phyloP scores from a whole-genome alignment of 371 early-diverging fungal genomes.

The Mucor piriformis region DNA sequence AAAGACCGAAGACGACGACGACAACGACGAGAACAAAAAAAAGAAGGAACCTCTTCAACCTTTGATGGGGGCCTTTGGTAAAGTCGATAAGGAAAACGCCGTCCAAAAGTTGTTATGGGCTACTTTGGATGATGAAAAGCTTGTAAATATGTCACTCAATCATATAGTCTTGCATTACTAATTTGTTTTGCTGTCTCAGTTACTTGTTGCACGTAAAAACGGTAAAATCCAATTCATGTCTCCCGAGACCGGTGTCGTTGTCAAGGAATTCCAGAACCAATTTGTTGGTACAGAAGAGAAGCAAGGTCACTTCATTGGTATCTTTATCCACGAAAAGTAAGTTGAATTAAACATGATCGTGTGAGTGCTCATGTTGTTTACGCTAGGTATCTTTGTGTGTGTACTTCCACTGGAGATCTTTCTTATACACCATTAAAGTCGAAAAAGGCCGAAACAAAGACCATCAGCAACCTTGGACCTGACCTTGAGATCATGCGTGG shows the following conservation, averaged over 20 bases:
- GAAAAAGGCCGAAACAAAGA: constrained; percentile 13
- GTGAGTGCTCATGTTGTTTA: background rate
- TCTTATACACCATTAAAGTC: constrained; percentile 33
- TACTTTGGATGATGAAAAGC: constrained; percentile 26
- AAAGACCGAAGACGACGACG: constrained; percentile 30
- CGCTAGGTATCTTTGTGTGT: constrained; percentile 33
- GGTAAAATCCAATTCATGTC: constrained; percentile 63
- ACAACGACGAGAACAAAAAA: constrained; percentile 22
- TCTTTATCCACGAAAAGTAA: constrained; percentile 59
- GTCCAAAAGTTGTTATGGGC: constrained; percentile 62
- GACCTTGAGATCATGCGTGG: constrained; percentile 61
- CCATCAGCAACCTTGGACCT: constrained; percentile 20
- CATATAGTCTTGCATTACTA: too few species aligned
- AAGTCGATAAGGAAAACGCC: constrained; percentile 53
- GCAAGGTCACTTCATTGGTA: constrained; percentile 64
- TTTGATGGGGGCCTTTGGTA: constrained; percentile 51
- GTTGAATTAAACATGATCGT: too few species aligned
- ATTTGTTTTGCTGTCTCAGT: constrained; percentile 21
- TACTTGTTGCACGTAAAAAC: constrained; percentile 67
- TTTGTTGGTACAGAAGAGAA: constrained; percentile 38
- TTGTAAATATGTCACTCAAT: constrained; percentile 23
- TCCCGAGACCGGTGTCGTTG: constrained; percentile 51
- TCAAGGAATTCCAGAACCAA: constrained; percentile 49
- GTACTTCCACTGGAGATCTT: constrained; percentile 40
- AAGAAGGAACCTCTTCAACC: constrained; percentile 35